Percentiles rank a stretch among this genome's conserved stretches.
Evolutionary conservation across 495 filamentous ascomycete genomes (phyloP).

Genomic region (Chlorociboria aeruginascens): DNA sequence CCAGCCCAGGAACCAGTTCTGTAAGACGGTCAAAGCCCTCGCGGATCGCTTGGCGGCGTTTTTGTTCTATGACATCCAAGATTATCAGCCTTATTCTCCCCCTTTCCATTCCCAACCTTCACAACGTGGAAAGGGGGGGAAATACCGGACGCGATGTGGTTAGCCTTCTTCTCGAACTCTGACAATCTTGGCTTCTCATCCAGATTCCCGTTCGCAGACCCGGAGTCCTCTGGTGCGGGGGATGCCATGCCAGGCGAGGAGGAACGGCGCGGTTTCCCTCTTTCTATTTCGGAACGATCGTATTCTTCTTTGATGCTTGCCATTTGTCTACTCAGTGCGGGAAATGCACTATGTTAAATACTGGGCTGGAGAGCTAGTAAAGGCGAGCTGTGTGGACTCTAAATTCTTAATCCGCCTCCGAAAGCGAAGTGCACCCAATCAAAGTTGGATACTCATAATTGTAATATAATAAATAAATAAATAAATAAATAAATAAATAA

Average conservation of each 20-base stretch:
- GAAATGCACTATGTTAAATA: no score
- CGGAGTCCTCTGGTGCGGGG: constrained; percentile 19
- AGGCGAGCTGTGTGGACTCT: no score
- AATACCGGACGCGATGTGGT: constrained; percentile 66
- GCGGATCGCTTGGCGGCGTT: constrained; percentile 75
- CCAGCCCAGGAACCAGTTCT: constrained; percentile 69
- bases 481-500: no score
- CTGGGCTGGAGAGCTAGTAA: no score
- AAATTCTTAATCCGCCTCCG: background rate
- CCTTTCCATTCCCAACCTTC: no score
- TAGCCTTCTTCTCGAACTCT: constrained; percentile 80
- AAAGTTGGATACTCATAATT: no score
- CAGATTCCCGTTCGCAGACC: constrained; percentile 12
- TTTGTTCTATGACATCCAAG: constrained; percentile 73
- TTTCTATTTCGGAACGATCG: no score
- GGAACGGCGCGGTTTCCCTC: no score
- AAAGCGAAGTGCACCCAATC: no score
- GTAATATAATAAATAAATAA: no score
- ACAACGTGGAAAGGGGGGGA: background rate
- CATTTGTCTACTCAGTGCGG: no score
- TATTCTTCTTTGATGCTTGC: no score
- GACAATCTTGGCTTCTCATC: constrained; percentile 66
- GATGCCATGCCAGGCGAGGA: constrained; percentile 6
- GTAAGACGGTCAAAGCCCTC: constrained; percentile 78
- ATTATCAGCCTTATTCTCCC: background rate